A percentile compares a stretch with the other conserved stretches of the same genome.
Conservation (phyloP, 1,284 basidiomycete species). For the Lentinula novae-zelandiae region DNA sequence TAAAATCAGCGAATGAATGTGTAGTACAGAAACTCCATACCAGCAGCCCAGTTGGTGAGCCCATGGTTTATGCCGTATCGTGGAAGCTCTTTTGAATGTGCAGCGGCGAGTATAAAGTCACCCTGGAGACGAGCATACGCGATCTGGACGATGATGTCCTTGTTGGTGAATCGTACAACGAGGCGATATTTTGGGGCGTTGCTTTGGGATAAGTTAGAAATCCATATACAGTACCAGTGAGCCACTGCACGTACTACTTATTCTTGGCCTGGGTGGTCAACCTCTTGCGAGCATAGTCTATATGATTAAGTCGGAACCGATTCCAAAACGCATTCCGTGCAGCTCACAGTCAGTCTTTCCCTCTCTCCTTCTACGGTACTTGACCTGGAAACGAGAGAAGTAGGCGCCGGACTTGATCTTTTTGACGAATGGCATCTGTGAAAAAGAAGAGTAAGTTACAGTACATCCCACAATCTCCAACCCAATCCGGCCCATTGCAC, state of each 20-base stretch:
- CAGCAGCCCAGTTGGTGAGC: conserved; percentile 97
- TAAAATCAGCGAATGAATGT: not conserved
- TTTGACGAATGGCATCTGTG: conserved; percentile 86
- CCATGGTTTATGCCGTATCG: conserved; percentile 98
- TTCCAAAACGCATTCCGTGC: conserved; percentile 8
- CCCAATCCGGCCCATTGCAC: conserved; percentile 22
- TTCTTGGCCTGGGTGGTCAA: conserved; percentile 98
- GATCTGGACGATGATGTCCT: conserved; percentile 89
- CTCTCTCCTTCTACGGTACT: conserved; percentile 93
- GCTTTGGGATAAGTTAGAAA: conserved; percentile 28
- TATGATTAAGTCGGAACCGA: conserved; percentile 1
- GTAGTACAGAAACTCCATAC: conserved; percentile 33
- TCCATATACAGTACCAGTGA: not conserved
- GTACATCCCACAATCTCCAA: conserved; percentile 15
- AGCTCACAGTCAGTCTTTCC: conserved; percentile 94
- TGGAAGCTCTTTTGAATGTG: conserved; percentile 89
- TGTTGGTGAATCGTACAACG: conserved; percentile 97
- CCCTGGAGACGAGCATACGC: conserved; percentile 97
- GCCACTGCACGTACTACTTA: conserved; percentile 76
- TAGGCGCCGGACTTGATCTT: conserved; percentile 88
- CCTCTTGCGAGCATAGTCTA: conserved; percentile 96
- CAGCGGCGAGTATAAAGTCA: conserved; percentile 89
- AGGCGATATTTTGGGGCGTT: conserved; percentile 98
- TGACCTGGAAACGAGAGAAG: conserved; percentile 97
- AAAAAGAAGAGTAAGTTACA: conserved; percentile 1